Evolutionary conservation across 2,329 filamentous ascomycete genomes (phyloP).

Genomic region (Blastomyces percursus): DNA sequence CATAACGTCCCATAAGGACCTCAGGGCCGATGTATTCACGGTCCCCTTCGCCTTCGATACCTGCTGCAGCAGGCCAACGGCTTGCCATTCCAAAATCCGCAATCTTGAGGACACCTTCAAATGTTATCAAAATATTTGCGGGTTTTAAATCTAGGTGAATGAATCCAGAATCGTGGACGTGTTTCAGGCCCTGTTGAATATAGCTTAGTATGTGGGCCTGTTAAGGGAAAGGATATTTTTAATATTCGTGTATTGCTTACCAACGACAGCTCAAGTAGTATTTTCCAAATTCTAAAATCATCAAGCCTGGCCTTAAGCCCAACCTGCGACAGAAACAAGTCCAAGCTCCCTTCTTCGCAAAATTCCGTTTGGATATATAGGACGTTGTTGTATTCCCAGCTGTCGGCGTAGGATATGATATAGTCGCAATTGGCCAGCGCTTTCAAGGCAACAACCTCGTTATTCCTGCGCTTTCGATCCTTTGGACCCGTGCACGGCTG

Average conservation of each 20-base stretch:
- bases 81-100: conserved; percentile 64
- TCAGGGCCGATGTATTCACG: conserved; percentile 94
- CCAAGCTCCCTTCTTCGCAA: conserved; percentile 86
- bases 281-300: conserved; percentile 98
- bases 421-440: conserved; percentile 72
- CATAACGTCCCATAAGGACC: conserved; percentile 72
- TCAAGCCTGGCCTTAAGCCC: conserved; percentile 79
- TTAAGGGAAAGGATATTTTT: background rate
- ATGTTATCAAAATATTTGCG: conserved; percentile 55
- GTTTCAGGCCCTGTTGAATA: conserved; percentile 59
- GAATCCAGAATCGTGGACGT: conserved; percentile 81
- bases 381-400: conserved; percentile 75
- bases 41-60: conserved; percentile 84
- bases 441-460: conserved; percentile 71
- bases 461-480: conserved; percentile 72
- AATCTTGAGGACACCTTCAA: conserved; percentile 55
- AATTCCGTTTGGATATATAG: conserved; percentile 97
- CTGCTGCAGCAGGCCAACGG: conserved; percentile 60
- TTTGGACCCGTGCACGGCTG: conserved; percentile 64
- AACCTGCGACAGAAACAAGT: conserved; percentile 70
- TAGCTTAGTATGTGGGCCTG: conserved; percentile 17
- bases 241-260: conserved; percentile 42
- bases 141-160: conserved; percentile 58
- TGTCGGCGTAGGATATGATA: conserved; percentile 69
- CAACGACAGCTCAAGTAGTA: conserved; percentile 71